Evolutionary conservation across 345 rosid species (phyloP).

Genomic region (Bruguiera parviflora): DNA sequence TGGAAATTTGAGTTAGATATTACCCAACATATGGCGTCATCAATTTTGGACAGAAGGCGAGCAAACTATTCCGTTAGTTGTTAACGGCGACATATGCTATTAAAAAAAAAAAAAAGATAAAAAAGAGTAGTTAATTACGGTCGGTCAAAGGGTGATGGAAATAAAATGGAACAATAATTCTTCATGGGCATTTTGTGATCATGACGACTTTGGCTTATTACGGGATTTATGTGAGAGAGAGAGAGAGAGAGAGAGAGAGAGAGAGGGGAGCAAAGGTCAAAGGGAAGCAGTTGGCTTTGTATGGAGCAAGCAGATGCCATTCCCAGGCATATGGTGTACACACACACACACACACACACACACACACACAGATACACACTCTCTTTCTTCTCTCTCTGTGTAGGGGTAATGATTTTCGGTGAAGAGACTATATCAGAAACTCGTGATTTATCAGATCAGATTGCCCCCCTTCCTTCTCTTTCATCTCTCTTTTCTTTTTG

Average conservation of each 20-base stretch:
- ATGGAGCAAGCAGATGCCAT: no score
- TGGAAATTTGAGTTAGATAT: no score
- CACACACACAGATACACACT: no score
- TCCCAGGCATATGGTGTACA: background rate
- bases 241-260: slow-evolving; percentile 19
- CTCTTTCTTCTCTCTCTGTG: no score
- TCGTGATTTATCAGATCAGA: slow-evolving; percentile 36
- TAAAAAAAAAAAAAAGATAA: no score
- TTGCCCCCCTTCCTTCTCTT: background rate
- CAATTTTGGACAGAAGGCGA: no score
- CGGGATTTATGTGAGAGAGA: background rate
- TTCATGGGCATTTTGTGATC: slow-evolving; percentile 29
- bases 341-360: background rate
- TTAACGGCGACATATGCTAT: no score
- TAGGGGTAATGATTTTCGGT: slow-evolving; percentile 41
- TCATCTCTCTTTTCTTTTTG: background rate
- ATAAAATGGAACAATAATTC: background rate
- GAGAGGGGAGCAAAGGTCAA: slow-evolving; percentile 55
- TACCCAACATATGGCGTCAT: no score
- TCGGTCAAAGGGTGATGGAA: slow-evolving; percentile 2
- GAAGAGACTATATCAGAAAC: slow-evolving; percentile 33
- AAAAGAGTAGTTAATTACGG: no score
- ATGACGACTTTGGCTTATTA: slow-evolving; percentile 43
- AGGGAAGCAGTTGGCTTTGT: slow-evolving; percentile 52
- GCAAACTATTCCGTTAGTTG: no score